A percentile compares a stretch with the other conserved stretches of the same genome.
Evolutionary conservation across 140 eudicot genomes (phyloP).

Genomic region (Stevia rebaudiana): DNA sequence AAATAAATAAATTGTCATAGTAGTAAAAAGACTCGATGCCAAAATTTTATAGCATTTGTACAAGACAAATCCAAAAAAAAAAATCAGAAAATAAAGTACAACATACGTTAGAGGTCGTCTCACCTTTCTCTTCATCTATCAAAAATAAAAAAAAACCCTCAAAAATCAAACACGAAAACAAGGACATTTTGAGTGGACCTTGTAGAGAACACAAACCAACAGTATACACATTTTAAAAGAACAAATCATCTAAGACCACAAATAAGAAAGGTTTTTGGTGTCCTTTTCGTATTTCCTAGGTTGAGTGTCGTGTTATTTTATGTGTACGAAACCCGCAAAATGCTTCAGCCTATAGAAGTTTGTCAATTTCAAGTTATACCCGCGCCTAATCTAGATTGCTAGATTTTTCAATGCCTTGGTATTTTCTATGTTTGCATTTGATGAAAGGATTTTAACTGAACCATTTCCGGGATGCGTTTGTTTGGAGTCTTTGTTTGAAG

Average conservation of each 20-base stretch:
- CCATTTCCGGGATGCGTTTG: conserved; percentile 48
- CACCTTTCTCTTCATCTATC: conserved; percentile 8
- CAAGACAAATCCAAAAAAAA: conserved; percentile 1
- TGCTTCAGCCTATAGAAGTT: not conserved
- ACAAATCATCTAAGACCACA: not conserved
- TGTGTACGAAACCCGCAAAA: not conserved
- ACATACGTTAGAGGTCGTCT: conserved; percentile 23
- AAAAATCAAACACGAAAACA: not conserved
- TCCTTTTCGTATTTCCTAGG: conserved; percentile 3
- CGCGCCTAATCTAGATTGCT: conserved; percentile 26
- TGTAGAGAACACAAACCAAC: conserved; percentile 15
- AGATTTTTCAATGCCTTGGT: conserved; percentile 47
- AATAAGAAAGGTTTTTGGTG: not conserved
- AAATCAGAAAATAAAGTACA: conserved; percentile 14
- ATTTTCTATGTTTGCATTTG: conserved; percentile 49
- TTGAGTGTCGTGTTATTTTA: conserved; percentile 15
- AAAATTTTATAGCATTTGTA: conserved; percentile 33
- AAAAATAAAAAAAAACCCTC: conserved; percentile 9
- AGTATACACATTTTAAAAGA: conserved; percentile 41
- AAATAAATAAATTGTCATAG: not conserved
- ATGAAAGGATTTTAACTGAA: conserved; percentile 16
- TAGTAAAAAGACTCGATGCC: conserved; percentile 24
- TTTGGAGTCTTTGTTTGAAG: conserved; percentile 28
- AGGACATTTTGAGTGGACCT: conserved; percentile 9
- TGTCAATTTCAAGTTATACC: not conserved